Evolutionary conservation across 495 filamentous ascomycete genomes (phyloP), one percentile per base, ranked within the genome.

Genomic region (Neurospora discreta): DNA sequence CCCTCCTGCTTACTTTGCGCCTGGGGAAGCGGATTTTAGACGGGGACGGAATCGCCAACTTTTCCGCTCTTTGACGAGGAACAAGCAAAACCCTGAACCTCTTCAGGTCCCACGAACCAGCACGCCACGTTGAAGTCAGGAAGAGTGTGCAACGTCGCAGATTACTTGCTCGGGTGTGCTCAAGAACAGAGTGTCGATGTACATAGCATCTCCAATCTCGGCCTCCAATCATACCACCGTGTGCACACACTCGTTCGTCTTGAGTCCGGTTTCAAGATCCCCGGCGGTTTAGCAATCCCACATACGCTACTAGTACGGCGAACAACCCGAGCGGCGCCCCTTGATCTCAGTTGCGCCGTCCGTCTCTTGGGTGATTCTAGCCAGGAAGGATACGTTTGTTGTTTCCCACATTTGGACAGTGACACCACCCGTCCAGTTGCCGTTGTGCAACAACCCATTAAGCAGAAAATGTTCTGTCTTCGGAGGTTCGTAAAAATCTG

Each of bases 391-490:
- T 26, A 65, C 52, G 5, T 65, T 65, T 26, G 18, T 65, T 65
- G 52, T 16, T 65, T 65, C 52, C 52, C 52, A 65, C 52, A 33
- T 36, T 36, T 26, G 52, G 26, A 65, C 52, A 30, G 52, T 65
- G 33, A 65, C 52, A 65, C 52, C 33, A 36, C 23, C 52, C 52
- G 52, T 65, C 26, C 26, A 33, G 52, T 65, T 65, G 52, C 52
- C 52, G 9, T 65, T 65, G 52, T 65, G 52, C 52, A 36, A 65
- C 52, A 18, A 60, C 26, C 52, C 8, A 15, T 33, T 65, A 65
- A 33, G 26, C 23, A 65, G 26, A 65, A 33, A 72, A 94, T 95
- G 92, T 95, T 94, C 77, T 95, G 92, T 83, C 86, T 95, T 40
- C 85, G 92, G 77, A 94, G 91, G 91, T 92, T 81, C 76, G 86